Base-by-base conservation (phyloP, 2,329 filamentous ascomycete species). In the Calonectria ilicicola region DNA sequence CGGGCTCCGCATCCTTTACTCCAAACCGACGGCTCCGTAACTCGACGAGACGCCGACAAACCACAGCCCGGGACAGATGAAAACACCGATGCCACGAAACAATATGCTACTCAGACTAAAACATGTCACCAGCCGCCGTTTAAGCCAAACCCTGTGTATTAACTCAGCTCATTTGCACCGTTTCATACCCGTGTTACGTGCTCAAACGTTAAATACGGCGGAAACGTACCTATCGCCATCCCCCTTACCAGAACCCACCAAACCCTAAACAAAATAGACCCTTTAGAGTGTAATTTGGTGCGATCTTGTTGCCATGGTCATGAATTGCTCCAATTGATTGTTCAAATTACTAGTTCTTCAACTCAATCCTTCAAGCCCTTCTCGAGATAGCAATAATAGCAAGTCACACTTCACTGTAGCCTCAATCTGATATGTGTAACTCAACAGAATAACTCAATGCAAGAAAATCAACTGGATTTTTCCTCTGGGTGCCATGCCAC, bases 91-190 rank as follows among this genome's bases (percentile, higher is more conserved):
- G 27, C 44, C 27, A 56, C 64, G 47, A 63, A 65, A 65, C 46
- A 65, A 35, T 26, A 38, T 21, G 23, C n/a, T 27, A 26, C n/a
- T 23, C 14, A 38, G 40, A 23, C 60, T 23, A 62, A 74, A 53
- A 64, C 72, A 51, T 63, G 29, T 58, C 65, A 72, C 15, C 26
- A 26, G 10, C 26, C 2, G 9, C 49, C 49, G 27, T 53, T 53
- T 53, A 14, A 46, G 44, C 44, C n/a, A 47, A 47, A 47, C 9
- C n/a, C 44, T 12, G n/a, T n/a, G n/a, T n/a, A 14, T 10, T 47
- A 7, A 14, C n/a, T 47, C 3, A 9, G 44, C 23, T 47, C 44
- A 23, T 23, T 1, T 47, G 42, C 10, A 46, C 42, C 17, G 42
- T 46, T 46, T 46, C 42, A 46, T 46, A 46, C 42, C 42, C 44